Base-by-base conservation (phyloP, 352 stramenopile species). In the Globisporangium canariense region DNA sequence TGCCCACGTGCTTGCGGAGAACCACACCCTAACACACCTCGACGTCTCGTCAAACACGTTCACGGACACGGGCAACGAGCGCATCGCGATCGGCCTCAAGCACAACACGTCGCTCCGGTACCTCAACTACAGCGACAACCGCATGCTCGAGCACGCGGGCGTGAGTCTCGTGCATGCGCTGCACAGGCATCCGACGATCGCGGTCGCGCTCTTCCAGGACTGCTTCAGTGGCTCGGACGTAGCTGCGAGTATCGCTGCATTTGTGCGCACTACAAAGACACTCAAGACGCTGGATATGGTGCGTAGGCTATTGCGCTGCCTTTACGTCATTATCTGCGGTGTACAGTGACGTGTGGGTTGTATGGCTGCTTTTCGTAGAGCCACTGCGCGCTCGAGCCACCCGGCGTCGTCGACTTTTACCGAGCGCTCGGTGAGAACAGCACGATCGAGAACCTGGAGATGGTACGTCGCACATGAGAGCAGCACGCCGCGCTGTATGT, bases 61-160 rank as follows among this genome's bases (percentile, higher is more conserved):
- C 52, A 66, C 70, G 3, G 66, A 63, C 36, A 22, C 62, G 3
- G 71, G 77, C n/a, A 71, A 83, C 47, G 25, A 67, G 20, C 69
- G 53, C 18, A 78, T 93, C 53, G 79, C 82, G 25, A 65, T 64
- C 10, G 84, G 78, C 0, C 62, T 93, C 8, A 58, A 75, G 32
- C 60, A 51, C 7, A 93, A 93, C 65, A 52, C 36, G 8, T 75
- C 77, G 22, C 59, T 91, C 7, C 72, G 65, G 14, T 68, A 67
- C 28, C 54, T 93, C 16, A 78, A 81, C 65, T 91, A 83, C 59
- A 78, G 68, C 47, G 82, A 89, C 52, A 93, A 91, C 60, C 71
- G 67, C 41, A 51, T 91, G 46, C 57, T 73, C n/a, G 73, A 90
- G 56, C 13, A 50, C 0, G 69, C 67, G 11, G 80, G 67, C 18